These are phyloP conservation scores for Aspergillus intermedius DNA, from an alignment of 2,329 filamentous ascomycete species.

Conservation along the genomic window DNA sequence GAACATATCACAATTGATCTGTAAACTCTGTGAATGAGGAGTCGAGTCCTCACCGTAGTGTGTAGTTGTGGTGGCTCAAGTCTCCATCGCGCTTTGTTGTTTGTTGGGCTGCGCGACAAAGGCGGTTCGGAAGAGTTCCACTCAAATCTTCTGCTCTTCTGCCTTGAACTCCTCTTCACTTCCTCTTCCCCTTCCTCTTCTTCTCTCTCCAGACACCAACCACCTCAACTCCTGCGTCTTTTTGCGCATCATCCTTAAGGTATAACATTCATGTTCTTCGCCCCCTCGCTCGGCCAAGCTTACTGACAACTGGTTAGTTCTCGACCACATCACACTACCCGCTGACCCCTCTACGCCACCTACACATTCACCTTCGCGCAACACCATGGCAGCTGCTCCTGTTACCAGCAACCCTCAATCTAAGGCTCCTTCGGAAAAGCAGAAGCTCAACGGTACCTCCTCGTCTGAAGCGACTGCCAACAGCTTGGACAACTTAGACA, in stretches of 20 bases:
- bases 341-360: neutral
- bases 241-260: neutral
- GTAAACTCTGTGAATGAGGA: too few species aligned
- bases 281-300: neutral
- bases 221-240: neutral
- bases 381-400: conserved; percentile 56
- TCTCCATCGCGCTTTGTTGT: neutral
- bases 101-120: conserved; percentile 15
- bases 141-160: conserved; percentile 21
- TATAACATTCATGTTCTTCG: neutral
- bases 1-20: too few species aligned
- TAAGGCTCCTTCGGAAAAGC: conserved; percentile 61
- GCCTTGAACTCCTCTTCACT: conserved; percentile 2
- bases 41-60: neutral
- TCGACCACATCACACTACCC: neutral
- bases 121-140: conserved; percentile 27
- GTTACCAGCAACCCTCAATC: conserved; percentile 57
- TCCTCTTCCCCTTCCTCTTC: conserved; percentile 1
- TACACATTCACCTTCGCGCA: conserved; percentile 15
- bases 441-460: conserved; percentile 50
- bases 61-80: neutral
- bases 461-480: conserved; percentile 45
- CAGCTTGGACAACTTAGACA: conserved; percentile 61
- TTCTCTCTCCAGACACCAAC: neutral
- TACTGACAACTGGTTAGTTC: neutral